These are phyloP conservation scores for Dryas integrifolia DNA, from an alignment of 331 rosid species.

Conservation along the genomic window DNA sequence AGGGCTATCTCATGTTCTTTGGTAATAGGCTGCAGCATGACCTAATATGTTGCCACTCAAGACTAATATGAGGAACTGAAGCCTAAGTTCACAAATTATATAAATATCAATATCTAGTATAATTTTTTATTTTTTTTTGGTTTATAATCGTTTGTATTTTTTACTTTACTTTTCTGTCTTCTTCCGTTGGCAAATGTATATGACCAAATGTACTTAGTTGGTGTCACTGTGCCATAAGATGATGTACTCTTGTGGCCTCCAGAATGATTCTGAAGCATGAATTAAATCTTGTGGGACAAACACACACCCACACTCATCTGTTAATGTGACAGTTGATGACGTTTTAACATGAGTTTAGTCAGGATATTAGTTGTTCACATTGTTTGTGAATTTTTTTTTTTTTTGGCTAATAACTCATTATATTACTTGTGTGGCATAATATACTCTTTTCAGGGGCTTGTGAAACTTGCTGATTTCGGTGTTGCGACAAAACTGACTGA, in stretches of 20 bases:
- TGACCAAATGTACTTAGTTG: no score
- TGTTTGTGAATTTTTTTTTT: neutral
- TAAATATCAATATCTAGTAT: no score
- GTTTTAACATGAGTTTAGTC: neutral
- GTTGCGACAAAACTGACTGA: slow-evolving; percentile 96
- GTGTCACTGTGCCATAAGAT: neutral
- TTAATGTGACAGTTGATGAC: neutral
- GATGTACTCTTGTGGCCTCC: neutral
- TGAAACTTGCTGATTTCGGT: slow-evolving; percentile 99
- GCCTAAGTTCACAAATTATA: no score
- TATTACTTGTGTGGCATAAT: slow-evolving; percentile 5
- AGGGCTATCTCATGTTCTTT: no score
- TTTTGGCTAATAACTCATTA: neutral
- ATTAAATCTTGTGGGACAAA: neutral
- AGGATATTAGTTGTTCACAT: neutral
- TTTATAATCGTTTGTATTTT: no score
- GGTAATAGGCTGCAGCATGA: no score
- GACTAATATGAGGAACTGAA: no score
- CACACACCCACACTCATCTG: neutral
- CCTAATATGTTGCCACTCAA: no score
- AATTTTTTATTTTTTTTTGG: no score
- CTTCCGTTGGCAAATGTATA: no score
- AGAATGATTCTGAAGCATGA: neutral
- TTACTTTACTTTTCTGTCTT: no score
- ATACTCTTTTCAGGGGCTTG: slow-evolving; percentile 76